phyloP scores from a whole-genome alignment of 2,329 filamentous ascomycete genomes.

The Colletotrichum nymphaeae region DNA sequence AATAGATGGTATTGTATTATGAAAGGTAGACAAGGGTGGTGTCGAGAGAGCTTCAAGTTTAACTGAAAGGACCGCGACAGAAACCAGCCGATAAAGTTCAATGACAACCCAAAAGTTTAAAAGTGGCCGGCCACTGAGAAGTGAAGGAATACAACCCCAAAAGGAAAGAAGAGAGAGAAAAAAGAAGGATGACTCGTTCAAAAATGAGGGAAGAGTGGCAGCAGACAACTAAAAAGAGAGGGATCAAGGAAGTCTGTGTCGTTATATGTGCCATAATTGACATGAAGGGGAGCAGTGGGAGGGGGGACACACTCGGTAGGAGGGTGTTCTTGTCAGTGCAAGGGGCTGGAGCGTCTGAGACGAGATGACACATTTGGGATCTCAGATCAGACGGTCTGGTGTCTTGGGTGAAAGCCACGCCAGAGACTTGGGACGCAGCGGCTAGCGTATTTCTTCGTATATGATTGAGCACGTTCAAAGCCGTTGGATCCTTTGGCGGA shows the following conservation, averaged over 20 bases:
- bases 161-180: neutral
- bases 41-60: neutral
- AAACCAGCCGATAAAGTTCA: slow-evolving; percentile 6
- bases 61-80: slow-evolving; percentile 15
- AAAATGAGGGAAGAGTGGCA: slow-evolving; percentile 11
- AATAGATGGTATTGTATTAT: neutral
- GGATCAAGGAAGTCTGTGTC: slow-evolving; percentile 6
- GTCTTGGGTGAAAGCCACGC: slow-evolving; percentile 27
- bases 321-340: slow-evolving; percentile 11
- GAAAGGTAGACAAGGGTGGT: neutral
- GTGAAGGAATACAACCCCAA: slow-evolving; percentile 6
- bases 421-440: slow-evolving; percentile 1
- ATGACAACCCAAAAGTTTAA: slow-evolving; percentile 4
- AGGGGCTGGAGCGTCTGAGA: slow-evolving; percentile 33
- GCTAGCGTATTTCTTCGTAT: neutral
- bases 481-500: neutral
- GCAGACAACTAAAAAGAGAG: neutral
- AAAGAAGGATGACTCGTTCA: slow-evolving; percentile 4
- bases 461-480: neutral
- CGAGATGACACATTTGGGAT: slow-evolving; percentile 36
- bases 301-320: neutral
- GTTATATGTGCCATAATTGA: slow-evolving; percentile 25
- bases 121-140: slow-evolving; percentile 37
- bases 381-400: slow-evolving; percentile 36
- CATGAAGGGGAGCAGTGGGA: neutral